Conservation (phyloP, 805 yeast species). For the Starmerella khaoyaiensis region DNA sequence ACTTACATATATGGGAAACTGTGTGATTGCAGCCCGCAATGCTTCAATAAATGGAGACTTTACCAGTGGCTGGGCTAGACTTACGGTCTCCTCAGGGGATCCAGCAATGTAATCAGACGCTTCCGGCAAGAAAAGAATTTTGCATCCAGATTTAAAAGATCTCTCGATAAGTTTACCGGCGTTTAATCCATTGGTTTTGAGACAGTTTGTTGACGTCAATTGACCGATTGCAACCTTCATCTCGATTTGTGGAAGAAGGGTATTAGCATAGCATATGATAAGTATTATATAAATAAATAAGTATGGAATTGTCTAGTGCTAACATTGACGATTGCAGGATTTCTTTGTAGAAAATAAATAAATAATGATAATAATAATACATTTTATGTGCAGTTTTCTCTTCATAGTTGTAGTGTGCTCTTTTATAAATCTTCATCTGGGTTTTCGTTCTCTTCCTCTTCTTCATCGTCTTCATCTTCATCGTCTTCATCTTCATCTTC, state of each 20-base stretch:
- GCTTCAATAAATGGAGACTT: slow-evolving; percentile 33
- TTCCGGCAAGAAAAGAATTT: slow-evolving; percentile 76
- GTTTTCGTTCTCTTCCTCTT: slow-evolving; percentile 5
- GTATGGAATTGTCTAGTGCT: not conserved
- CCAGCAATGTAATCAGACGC: slow-evolving; percentile 81
- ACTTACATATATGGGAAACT: slow-evolving; percentile 42
- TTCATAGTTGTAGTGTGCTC: not conserved
- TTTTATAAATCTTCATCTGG: not conserved
- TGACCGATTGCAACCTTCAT: slow-evolving; percentile 44
- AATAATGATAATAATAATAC: not conserved
- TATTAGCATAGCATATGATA: too few relatives aligned
- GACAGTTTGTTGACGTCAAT: slow-evolving; percentile 56
- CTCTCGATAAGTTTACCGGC: slow-evolving; percentile 48
- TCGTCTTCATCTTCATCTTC: slow-evolving; percentile 11
- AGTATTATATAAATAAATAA: too few relatives aligned
- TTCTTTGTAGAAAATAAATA: not conserved
- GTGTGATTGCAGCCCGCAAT: slow-evolving; percentile 36
- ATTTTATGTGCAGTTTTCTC: slow-evolving; percentile 1
- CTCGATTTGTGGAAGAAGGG: too few relatives aligned
- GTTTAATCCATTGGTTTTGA: slow-evolving; percentile 44
- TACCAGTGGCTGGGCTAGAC: slow-evolving; percentile 40
- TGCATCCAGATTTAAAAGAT: slow-evolving; percentile 51
- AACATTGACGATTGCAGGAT: not conserved
- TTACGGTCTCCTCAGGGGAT: slow-evolving; percentile 49
- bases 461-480: slow-evolving; percentile 13